Conservation (phyloP, 345 rosid species). For the Arabidopsis thaliana region DNA sequence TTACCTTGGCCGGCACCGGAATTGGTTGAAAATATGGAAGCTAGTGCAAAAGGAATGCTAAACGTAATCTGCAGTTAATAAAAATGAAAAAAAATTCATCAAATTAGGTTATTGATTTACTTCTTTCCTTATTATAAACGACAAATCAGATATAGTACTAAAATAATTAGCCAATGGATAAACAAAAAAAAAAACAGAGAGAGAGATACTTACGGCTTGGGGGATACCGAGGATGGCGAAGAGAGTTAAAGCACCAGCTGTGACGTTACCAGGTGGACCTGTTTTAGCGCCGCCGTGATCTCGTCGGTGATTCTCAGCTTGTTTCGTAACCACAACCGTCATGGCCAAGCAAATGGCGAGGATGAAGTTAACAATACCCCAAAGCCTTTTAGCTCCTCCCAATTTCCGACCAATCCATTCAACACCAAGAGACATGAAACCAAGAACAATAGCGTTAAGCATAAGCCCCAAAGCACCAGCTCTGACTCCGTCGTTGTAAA, state of each 20-base stretch:
- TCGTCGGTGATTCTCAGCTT: constrained; percentile 59
- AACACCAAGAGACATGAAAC: constrained; percentile 62
- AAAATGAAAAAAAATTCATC: background rate
- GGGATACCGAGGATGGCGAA: constrained; percentile 83
- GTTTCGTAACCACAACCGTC: constrained; percentile 64
- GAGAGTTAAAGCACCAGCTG: constrained; percentile 62
- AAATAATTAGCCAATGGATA: constrained; percentile 4
- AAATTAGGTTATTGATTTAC: background rate
- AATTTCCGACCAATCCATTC: constrained; percentile 53
- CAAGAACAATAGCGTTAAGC: constrained; percentile 77
- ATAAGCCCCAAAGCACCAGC: constrained; percentile 84
- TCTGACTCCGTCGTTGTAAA: constrained; percentile 72
- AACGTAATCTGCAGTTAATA: constrained; percentile 62
- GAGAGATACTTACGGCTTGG: constrained; percentile 57
- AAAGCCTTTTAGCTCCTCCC: constrained; percentile 62
- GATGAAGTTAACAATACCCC: constrained; percentile 77
- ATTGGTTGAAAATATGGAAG: constrained; percentile 69
- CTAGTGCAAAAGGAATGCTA: constrained; percentile 89
- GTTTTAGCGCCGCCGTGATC: constrained; percentile 39
- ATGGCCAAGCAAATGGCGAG: constrained; percentile 61
- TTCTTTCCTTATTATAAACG: background rate
- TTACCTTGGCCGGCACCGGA: constrained; percentile 90
- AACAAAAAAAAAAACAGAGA: background rate
- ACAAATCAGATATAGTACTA: background rate
- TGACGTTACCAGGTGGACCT: constrained; percentile 55